Base-by-base conservation (phyloP, 257 asterid genomes). In the Jacaranda mimosifolia region DNA sequence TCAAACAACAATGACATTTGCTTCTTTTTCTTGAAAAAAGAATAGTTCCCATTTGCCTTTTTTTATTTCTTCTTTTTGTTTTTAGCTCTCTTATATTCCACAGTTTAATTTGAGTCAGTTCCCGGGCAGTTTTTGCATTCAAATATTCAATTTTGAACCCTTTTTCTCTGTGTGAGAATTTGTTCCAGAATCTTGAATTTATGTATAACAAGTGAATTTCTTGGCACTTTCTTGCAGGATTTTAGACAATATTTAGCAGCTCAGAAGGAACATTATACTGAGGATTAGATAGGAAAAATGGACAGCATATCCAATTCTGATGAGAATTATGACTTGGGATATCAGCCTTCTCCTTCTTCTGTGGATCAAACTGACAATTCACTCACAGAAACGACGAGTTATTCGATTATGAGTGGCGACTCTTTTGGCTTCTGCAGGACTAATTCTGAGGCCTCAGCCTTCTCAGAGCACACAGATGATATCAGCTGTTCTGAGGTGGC, bases 371-470 rank as follows among this genome's bases (percentile, higher is more conserved):
- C 65, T 40, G 93, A 86, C 82, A 86, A 86, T 70, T 90, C 98
- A 11, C 79, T 82, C 15, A 70, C 85, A 18, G 91, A 85, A 68
- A 82, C 86, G n/a, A 55, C 85, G 45, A 74, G 88, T 21, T 83
- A 64, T 42, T 89, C 96, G 36, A 68, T 76, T 11, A 43, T 69
- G 73, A 89, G 93, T 74, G 76, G 77, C 10, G 87, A 86, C 69
- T 93, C 99, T 51, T 95, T 90, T 40, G 85, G 85, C 6, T 87
- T 86, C 80, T 86, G 85, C 52, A 85, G 98, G 79, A 89, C 94
- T 46, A 83, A 68, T 59, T 95, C 99, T 6, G 97, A 89, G 76
- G 86, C 85, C 21, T 92, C 97, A 4, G 87, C 84, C 1, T 89
- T 89, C 71, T 84, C 96, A 1, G 94, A 87, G 74, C 86, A 76